These are phyloP conservation scores for Fusarium sp. DNA, from an alignment of 2,329 filamentous ascomycete genomes.

Conservation along the genomic window DNA sequence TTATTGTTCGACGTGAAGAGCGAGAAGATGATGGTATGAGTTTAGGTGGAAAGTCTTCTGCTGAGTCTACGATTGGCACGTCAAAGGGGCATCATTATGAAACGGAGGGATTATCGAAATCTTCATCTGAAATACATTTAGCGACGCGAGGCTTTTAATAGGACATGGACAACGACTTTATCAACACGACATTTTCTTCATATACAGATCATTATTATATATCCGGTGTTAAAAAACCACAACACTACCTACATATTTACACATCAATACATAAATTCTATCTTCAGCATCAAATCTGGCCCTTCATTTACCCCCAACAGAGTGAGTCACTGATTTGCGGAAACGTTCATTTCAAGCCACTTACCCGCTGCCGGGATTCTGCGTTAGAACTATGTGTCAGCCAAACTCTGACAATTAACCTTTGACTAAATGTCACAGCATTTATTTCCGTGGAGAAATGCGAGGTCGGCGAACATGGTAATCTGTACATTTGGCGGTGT, in stretches of 20 bases:
- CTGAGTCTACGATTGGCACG: constrained; percentile 27
- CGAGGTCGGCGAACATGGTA: not conserved
- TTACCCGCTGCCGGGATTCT: not conserved
- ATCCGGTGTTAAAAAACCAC: constrained; percentile 13
- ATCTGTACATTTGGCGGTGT: not conserved
- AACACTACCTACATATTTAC: not conserved
- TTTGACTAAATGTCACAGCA: not conserved
- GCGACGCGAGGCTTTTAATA: constrained; percentile 40
- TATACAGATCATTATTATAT: constrained; percentile 1
- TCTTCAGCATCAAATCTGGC: fast-evolving
- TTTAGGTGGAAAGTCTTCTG: constrained; percentile 32
- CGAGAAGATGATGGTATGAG: constrained; percentile 39
- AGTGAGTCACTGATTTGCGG: not conserved
- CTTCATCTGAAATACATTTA: constrained; percentile 45
- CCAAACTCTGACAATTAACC: not conserved
- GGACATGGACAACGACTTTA: not conserved
- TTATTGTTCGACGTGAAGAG: constrained; percentile 38
- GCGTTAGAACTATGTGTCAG: not conserved
- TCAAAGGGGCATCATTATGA: constrained; percentile 28
- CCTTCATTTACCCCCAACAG: fast-evolving
- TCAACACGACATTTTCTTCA: not conserved
- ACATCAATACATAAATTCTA: fast-evolving
- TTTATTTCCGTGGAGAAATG: not conserved
- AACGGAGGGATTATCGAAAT: constrained; percentile 39
- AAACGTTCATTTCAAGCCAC: constrained; percentile 1